phyloP scores from a whole-genome alignment of 2,329 filamentous ascomycete genomes.

The Colletotrichum eremochloae region DNA sequence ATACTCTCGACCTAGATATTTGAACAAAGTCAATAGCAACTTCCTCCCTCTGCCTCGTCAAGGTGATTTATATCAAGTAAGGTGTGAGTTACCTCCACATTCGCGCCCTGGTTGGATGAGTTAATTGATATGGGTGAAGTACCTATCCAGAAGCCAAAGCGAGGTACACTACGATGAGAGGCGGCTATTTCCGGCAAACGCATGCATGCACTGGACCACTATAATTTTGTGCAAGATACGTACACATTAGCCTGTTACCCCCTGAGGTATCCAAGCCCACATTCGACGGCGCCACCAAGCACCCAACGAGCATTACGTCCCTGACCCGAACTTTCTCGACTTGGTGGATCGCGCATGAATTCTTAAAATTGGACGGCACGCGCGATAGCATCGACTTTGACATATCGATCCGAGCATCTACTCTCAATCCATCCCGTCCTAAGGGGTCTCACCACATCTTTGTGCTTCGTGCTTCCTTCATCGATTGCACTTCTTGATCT shows the following conservation, averaged over 20 bases:
- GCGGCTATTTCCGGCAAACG: slow-evolving; percentile 1
- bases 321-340: slow-evolving; percentile 31
- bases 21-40: neutral
- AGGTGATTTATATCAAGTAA: neutral
- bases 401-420: slow-evolving; percentile 18
- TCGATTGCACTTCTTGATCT: neutral
- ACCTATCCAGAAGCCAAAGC: neutral
- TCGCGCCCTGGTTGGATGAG: neutral
- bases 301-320: slow-evolving; percentile 28
- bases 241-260: neutral
- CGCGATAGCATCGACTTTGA: slow-evolving; percentile 23
- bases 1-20: neutral
- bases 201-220: neutral
- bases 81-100: neutral
- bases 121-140: neutral
- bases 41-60: too few relatives aligned
- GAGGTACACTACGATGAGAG: neutral
- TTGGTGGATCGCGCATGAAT: slow-evolving; percentile 43
- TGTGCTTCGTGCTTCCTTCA: slow-evolving; percentile 3
- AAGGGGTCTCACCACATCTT: slow-evolving; percentile 15
- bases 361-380: slow-evolving; percentile 43
- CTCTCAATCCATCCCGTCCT: neutral
- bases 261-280: slow-evolving; percentile 6
- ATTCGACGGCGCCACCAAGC: slow-evolving; percentile 4
- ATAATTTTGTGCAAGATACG: slow-evolving; percentile 4